Percentiles rank a stretch among this genome's conserved stretches.
Conservation (phyloP, 306 rosid species). For the Pterocarpus macrocarpus region DNA sequence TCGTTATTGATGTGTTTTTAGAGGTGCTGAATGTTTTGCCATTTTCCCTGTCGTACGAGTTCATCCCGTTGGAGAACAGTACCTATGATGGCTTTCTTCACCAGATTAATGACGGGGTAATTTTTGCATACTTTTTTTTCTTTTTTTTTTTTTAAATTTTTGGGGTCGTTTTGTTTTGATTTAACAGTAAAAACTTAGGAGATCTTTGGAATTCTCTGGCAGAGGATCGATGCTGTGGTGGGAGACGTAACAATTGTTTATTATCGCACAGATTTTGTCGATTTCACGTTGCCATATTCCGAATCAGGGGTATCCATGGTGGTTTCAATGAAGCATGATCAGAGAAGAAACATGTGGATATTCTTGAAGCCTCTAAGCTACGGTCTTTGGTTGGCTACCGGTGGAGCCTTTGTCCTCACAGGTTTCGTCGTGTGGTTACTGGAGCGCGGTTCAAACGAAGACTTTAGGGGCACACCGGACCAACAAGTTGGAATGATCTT, state of each 20-base stretch:
- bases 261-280: slow-evolving; percentile 42
- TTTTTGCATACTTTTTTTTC: slow-evolving; percentile 11
- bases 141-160: neutral
- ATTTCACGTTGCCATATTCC: slow-evolving; percentile 53
- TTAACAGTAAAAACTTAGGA: no score
- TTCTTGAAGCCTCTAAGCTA: slow-evolving; percentile 56
- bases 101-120: slow-evolving; percentile 18
- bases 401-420: slow-evolving; percentile 41
- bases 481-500: slow-evolving; percentile 45
- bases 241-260: slow-evolving; percentile 57
- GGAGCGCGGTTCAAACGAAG: slow-evolving; percentile 48
- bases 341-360: slow-evolving; percentile 50
- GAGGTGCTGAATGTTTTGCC: slow-evolving; percentile 43
- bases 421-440: slow-evolving; percentile 51
- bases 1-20: slow-evolving; percentile 41
- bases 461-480: slow-evolving; percentile 36
- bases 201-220: neutral
- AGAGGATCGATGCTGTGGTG: slow-evolving; percentile 51
- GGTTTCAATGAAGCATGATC: slow-evolving; percentile 43
- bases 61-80: neutral
- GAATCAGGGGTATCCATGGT: slow-evolving; percentile 53
- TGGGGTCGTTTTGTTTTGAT: no score
- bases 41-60: slow-evolving; percentile 44
- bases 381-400: slow-evolving; percentile 52
- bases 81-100: slow-evolving; percentile 37